These are phyloP conservation scores for Cystobasidium tubakii DNA, from an alignment of 768 basidiomycete species.

Conservation along the genomic window DNA sequence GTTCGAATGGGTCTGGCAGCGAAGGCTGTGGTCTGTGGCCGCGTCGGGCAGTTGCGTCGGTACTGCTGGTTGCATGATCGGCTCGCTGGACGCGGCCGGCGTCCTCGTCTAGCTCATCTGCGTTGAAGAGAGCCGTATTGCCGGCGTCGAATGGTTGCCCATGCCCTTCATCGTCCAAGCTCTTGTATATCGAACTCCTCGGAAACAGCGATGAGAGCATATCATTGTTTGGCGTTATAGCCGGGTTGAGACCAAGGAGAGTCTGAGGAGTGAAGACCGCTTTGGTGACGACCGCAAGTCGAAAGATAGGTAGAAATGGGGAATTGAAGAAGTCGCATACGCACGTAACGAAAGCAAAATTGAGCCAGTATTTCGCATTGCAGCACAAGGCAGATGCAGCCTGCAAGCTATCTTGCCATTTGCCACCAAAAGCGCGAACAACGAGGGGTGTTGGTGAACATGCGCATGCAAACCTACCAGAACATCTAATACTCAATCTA, in stretches of 20 bases:
- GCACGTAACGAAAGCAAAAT: too few species aligned
- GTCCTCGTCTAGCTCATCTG: not conserved
- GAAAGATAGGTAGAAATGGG: too few species aligned
- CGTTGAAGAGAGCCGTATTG: not conserved
- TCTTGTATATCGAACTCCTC: constrained; percentile 8
- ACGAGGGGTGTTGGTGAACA: too few species aligned
- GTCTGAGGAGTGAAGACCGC: not conserved
- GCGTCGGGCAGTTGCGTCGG: not conserved
- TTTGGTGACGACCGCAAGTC: too few species aligned
- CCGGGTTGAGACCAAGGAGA: not conserved
- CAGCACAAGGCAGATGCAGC: too few species aligned
- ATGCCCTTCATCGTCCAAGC: not conserved
- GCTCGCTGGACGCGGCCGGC: too few species aligned
- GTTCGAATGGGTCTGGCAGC: not conserved
- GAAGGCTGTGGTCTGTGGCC: not conserved
- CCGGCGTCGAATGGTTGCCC: not conserved
- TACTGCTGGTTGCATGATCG: not conserved
- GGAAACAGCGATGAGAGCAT: constrained; percentile 26
- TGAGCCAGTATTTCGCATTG: too few species aligned
- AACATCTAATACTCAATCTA: too few species aligned
- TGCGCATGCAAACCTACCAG: too few species aligned
- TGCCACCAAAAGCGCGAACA: too few species aligned
- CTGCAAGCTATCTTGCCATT: too few species aligned
- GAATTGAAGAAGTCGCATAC: too few species aligned
- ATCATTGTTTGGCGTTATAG: not conserved